Percentiles rank a stretch among this genome's conserved stretches.
These are phyloP conservation scores for Symbiotaphrina buchneri DNA, from an alignment of 495 filamentous ascomycete genomes.

Conservation along the genomic window DNA sequence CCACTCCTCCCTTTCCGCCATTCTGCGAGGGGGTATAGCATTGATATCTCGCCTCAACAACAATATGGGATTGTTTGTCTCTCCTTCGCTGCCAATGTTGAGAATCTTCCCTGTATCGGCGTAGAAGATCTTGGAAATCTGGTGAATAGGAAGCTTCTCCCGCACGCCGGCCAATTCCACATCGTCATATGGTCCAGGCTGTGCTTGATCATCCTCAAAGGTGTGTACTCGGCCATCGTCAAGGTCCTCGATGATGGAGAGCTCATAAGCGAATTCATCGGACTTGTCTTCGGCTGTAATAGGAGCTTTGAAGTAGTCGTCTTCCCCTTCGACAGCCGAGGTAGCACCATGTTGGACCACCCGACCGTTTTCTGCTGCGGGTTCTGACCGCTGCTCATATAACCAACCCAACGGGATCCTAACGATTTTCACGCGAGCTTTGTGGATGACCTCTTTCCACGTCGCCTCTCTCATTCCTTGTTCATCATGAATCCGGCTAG, in stretches of 20 bases:
- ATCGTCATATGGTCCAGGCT: slow-evolving; percentile 45
- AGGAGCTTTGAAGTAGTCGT: not conserved
- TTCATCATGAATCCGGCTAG: slow-evolving; percentile 33
- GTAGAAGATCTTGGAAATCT: slow-evolving; percentile 93
- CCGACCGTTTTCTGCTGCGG: slow-evolving; percentile 6
- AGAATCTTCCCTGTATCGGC: slow-evolving; percentile 88
- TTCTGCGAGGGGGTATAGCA: slow-evolving; percentile 45
- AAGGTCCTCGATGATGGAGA: slow-evolving; percentile 78
- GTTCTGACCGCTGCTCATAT: slow-evolving; percentile 17
- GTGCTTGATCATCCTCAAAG: slow-evolving; percentile 38
- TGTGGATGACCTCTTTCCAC: slow-evolving; percentile 97
- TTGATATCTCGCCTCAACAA: slow-evolving; percentile 68
- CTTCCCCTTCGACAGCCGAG: not conserved
- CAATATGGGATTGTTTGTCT: slow-evolving; percentile 68
- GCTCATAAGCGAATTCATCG: slow-evolving; percentile 70
- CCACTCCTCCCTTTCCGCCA: slow-evolving; percentile 27
- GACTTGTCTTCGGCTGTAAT: slow-evolving; percentile 25
- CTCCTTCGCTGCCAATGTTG: slow-evolving; percentile 60
- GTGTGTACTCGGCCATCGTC: slow-evolving; percentile 81
- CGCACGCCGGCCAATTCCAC: slow-evolving; percentile 55
- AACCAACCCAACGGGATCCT: slow-evolving; percentile 25
- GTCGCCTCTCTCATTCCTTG: slow-evolving; percentile 49
- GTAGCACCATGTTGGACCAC: not conserved
- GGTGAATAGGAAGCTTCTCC: slow-evolving; percentile 67
- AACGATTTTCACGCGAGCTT: slow-evolving; percentile 62